Percentiles rank a stretch among this genome's conserved stretches.
Evolutionary conservation across 768 basidiomycete species (phyloP).

Genomic region (Clathrus columnatus): DNA sequence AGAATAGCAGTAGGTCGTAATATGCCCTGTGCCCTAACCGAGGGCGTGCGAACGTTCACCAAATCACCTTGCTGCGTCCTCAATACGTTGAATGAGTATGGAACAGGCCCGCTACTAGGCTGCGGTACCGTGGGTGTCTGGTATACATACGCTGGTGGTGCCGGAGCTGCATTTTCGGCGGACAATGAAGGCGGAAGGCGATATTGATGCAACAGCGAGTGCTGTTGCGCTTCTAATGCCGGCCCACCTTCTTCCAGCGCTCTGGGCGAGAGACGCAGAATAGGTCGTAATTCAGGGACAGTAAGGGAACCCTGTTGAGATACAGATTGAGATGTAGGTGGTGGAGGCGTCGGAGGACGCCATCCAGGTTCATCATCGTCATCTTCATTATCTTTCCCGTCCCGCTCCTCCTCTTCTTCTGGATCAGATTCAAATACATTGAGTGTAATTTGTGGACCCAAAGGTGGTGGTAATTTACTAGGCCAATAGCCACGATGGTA

Average conservation of each 20-base stretch:
- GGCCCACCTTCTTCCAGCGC: neutral
- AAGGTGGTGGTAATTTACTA: neutral
- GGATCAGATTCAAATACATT: neutral
- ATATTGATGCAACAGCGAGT: neutral
- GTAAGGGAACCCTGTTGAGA: neutral
- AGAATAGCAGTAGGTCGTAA: constrained; percentile 9
- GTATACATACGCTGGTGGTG: neutral
- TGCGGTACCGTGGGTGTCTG: neutral
- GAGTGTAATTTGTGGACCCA: neutral
- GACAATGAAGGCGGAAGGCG: neutral
- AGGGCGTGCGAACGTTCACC: constrained; percentile 7
- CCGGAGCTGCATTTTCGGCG: neutral
- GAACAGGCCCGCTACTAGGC: constrained; percentile 1
- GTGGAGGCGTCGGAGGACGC: neutral
- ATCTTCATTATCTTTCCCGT: neutral
- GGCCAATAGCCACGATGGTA: neutral
- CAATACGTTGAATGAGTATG: constrained; percentile 7
- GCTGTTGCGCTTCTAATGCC: neutral
- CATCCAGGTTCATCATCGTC: neutral
- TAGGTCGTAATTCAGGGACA: neutral
- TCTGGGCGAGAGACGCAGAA: neutral
- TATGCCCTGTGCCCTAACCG: constrained; percentile 6
- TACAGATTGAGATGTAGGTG: neutral
- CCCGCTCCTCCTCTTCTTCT: neutral
- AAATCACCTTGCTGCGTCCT: constrained; percentile 9